Evolutionary conservation across 768 basidiomycete species (phyloP).

Genomic region (Trametopsis cervina): DNA sequence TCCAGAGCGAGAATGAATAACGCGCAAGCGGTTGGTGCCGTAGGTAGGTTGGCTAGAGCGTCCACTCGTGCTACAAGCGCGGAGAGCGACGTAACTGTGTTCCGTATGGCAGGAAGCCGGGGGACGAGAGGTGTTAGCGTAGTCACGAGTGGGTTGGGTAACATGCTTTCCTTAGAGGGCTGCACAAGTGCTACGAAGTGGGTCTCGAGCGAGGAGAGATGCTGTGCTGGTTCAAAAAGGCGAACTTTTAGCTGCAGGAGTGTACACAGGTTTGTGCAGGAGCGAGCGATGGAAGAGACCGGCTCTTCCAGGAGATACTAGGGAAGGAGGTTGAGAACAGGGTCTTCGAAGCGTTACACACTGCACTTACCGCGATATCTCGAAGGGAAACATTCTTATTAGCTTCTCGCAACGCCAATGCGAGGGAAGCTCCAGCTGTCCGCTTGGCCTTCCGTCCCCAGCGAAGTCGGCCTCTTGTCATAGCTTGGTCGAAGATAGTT

Average conservation of each 20-base stretch:
- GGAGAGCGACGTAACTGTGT: conserved; percentile 18
- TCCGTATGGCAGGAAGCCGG: conserved; percentile 13
- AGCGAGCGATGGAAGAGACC: conserved; percentile 42
- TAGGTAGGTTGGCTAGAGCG: conserved; percentile 32
- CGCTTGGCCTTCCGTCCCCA: conserved; percentile 75
- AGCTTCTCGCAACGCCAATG: conserved; percentile 66
- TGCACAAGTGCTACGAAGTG: conserved; percentile 31
- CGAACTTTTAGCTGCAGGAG: conserved; percentile 48
- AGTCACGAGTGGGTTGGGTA: conserved; percentile 16
- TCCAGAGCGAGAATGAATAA: conserved; percentile 66
- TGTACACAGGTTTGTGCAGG: conserved; percentile 44
- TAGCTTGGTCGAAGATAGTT: conserved; percentile 63
- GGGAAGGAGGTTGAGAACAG: conserved; percentile 10
- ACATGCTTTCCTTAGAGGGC: conserved; percentile 3
- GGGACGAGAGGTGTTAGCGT: conserved; percentile 15
- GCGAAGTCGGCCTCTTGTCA: conserved; percentile 46
- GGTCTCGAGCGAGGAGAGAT: conserved; percentile 50
- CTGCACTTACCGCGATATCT: conserved; percentile 50
- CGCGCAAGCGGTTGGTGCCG: conserved; percentile 55
- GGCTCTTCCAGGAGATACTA: conserved; percentile 48
- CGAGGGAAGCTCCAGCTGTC: conserved; percentile 61
- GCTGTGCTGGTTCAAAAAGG: conserved; percentile 49
- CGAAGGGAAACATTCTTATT: conserved; percentile 59
- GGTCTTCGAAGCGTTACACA: conserved; percentile 4
- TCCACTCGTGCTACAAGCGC: conserved; percentile 16